Conservation (phyloP, 106 monocot genomes). For the Dioscorea alata region DNA sequence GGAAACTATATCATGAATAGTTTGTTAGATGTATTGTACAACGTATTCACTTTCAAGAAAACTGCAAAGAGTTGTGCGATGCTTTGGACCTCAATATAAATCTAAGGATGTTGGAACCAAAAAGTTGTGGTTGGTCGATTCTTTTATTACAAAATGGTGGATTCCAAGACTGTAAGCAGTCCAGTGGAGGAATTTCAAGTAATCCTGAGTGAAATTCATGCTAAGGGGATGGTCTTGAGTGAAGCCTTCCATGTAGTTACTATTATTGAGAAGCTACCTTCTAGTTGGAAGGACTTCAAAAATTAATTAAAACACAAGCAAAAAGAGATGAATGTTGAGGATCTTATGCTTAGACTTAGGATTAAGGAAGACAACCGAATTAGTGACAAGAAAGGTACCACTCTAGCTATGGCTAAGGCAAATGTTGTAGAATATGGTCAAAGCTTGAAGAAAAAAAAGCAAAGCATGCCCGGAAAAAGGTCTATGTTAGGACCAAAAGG, state of each 20-base stretch:
- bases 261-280: conserved; percentile 8
- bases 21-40: background rate
- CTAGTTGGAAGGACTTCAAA: no score
- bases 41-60: background rate
- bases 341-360: no score
- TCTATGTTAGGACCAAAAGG: no score
- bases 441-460: no score
- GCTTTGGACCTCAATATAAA: conserved; percentile 4
- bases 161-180: background rate
- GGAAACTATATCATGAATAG: background rate
- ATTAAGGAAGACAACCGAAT: no score
- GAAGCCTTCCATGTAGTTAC: conserved; percentile 2
- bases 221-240: no score
- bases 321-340: conserved; percentile 2
- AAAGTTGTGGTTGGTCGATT: conserved; percentile 9
- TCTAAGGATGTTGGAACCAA: background rate
- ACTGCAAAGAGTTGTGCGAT: conserved; percentile 1
- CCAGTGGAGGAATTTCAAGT: conserved; percentile 6
- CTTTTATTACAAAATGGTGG: conserved; percentile 1
- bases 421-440: no score
- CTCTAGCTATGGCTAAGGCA: no score
- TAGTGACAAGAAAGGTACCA: no score
- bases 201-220: conserved; percentile 4
- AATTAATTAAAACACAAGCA: conserved; percentile 11
- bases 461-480: no score